phyloP scores from a whole-genome alignment of 345 rosid genomes.

The Citrus unshiu region DNA sequence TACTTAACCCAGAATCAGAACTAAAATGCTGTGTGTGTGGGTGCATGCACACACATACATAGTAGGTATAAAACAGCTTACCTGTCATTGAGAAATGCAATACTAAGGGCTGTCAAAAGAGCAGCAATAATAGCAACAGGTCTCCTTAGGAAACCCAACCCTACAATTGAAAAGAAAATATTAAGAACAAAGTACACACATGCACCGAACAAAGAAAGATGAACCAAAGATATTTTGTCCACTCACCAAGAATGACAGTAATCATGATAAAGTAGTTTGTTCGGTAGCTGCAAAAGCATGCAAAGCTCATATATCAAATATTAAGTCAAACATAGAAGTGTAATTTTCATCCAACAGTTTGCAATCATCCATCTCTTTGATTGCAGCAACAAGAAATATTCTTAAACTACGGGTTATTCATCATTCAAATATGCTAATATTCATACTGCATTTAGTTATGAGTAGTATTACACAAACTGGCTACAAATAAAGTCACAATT shows the following conservation, averaged over 20 bases:
- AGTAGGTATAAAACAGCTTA: constrained; percentile 7
- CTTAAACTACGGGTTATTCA: neutral
- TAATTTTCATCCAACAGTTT: neutral
- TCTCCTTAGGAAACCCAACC: constrained; percentile 81
- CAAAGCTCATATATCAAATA: neutral
- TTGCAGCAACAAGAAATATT: neutral
- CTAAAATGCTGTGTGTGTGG: neutral
- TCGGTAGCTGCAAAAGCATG: constrained; percentile 67
- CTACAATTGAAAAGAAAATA: constrained; percentile 28
- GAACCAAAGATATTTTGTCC: constrained; percentile 7
- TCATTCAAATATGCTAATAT: neutral
- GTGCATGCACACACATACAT: neutral
- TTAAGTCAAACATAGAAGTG: neutral
- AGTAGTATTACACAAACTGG: neutral
- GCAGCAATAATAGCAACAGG: constrained; percentile 82
- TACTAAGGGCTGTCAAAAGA: constrained; percentile 59
- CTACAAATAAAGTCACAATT: neutral
- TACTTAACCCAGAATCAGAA: neutral
- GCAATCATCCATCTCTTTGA: neutral
- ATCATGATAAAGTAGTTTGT: constrained; percentile 95
- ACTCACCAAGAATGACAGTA: constrained; percentile 73
- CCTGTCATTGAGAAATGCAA: constrained; percentile 94
- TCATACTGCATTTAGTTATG: neutral
- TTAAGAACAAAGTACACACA: neutral
- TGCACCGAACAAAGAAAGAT: neutral